These are phyloP conservation scores for Cladophialophora exuberans DNA, from an alignment of 2,329 filamentous ascomycete genomes.

Conservation along the genomic window DNA sequence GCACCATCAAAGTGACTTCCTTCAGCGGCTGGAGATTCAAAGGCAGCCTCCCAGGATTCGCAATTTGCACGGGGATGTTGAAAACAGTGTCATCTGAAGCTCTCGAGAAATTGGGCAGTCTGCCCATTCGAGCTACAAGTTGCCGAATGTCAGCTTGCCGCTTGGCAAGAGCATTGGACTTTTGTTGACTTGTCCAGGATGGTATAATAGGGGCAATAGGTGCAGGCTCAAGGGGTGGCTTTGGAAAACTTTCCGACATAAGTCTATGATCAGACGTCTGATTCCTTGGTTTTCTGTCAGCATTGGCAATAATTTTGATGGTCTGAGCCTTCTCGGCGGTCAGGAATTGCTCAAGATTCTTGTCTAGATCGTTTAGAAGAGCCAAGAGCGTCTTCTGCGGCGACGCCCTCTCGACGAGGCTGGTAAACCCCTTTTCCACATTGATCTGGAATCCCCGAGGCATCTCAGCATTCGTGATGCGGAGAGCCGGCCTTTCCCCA, in stretches of 20 bases:
- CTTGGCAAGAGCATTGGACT: constrained; percentile 63
- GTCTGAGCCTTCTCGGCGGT: constrained; percentile 72
- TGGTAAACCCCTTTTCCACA: constrained; percentile 73
- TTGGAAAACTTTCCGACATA: too few relatives aligned
- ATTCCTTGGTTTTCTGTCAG: constrained; percentile 46
- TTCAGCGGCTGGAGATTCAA: constrained; percentile 63
- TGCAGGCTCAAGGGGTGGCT: not conserved
- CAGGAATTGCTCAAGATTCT: constrained; percentile 70
- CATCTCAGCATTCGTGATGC: constrained; percentile 70
- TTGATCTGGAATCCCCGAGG: constrained; percentile 74
- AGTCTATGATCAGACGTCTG: too few relatives aligned
- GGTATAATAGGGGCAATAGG: constrained; percentile 3
- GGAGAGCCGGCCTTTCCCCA: constrained; percentile 60
- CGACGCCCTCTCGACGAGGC: constrained; percentile 59
- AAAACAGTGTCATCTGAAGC: constrained; percentile 71
- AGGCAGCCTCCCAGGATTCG: constrained; percentile 64
- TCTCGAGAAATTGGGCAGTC: constrained; percentile 68
- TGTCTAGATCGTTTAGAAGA: constrained; percentile 72
- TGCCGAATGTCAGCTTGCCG: constrained; percentile 70
- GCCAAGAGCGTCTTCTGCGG: constrained; percentile 64
- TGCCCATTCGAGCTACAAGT: constrained; percentile 73
- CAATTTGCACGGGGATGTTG: constrained; percentile 70
- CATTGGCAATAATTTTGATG: constrained; percentile 68
- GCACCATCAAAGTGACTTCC: constrained; percentile 69
- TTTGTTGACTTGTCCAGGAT: constrained; percentile 54